These are phyloP conservation scores for Suillus brevipes DNA, from an alignment of 768 basidiomycete genomes.

Conservation along the genomic window DNA sequence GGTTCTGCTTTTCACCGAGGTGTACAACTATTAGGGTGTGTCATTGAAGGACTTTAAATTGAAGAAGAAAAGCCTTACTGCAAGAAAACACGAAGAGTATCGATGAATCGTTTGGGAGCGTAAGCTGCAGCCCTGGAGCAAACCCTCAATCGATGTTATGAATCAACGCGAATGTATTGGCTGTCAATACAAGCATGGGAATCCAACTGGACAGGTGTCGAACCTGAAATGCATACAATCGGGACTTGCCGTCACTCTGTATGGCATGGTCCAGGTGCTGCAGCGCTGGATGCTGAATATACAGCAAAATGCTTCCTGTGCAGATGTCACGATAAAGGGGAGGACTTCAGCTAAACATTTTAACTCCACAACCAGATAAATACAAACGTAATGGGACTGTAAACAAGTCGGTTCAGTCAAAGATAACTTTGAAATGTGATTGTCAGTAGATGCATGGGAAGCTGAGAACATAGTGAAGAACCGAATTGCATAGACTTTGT, in stretches of 20 bases:
- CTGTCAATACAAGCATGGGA: background rate
- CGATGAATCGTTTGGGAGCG: background rate
- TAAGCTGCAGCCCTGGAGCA: background rate
- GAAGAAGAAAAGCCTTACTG: background rate
- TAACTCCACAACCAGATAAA: background rate
- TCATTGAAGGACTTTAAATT: background rate
- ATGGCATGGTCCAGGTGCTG: background rate
- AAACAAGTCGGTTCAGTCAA: conserved; percentile 2
- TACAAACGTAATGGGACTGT: conserved; percentile 2
- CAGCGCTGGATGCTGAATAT: too few species aligned
- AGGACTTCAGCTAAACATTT: background rate
- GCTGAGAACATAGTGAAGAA: background rate
- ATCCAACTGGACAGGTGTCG: background rate
- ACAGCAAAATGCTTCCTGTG: too few species aligned
- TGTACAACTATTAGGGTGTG: background rate
- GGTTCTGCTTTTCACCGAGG: background rate
- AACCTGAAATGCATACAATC: background rate
- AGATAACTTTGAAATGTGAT: background rate
- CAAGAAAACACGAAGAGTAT: background rate
- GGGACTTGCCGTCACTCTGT: background rate
- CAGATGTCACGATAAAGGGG: background rate
- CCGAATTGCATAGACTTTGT: background rate
- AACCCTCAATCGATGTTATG: background rate
- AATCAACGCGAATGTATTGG: background rate
- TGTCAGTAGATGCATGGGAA: background rate